Conservation (phyloP, 768 basidiomycete species). For the Suillus plorans region DNA sequence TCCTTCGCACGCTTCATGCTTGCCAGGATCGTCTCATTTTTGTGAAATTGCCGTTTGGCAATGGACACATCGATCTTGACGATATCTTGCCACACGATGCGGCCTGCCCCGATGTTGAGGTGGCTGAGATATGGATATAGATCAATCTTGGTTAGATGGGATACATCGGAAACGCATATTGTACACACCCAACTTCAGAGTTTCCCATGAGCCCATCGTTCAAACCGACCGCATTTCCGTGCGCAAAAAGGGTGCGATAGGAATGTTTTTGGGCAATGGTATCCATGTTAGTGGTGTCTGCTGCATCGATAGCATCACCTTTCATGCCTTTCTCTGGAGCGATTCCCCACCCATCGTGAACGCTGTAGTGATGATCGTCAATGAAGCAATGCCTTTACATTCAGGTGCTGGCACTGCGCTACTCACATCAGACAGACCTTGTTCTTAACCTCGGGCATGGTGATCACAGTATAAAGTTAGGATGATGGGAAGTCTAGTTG, state of each 20-base stretch:
- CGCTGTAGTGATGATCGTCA: constrained; percentile 41
- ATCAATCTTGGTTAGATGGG: background rate
- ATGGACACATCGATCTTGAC: constrained; percentile 92
- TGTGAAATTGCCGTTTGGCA: constrained; percentile 85
- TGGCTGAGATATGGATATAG: constrained; percentile 52
- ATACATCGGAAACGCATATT: background rate
- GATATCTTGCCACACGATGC: constrained; percentile 97
- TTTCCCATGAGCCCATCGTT: constrained; percentile 97
- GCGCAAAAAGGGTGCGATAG: constrained; percentile 72
- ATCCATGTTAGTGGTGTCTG: constrained; percentile 87
- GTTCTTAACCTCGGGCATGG: constrained; percentile 65
- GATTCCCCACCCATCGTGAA: constrained; percentile 97
- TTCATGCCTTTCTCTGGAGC: constrained; percentile 64
- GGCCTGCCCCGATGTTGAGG: constrained; percentile 92
- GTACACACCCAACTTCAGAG: constrained; percentile 89
- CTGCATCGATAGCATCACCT: constrained; percentile 88
- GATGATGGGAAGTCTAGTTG: background rate
- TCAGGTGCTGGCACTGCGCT: background rate
- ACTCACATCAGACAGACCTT: constrained; percentile 90
- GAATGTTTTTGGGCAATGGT: constrained; percentile 75
- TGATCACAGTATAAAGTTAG: background rate
- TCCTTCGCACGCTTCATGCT: constrained; percentile 78
- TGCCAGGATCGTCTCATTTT: constrained; percentile 69
- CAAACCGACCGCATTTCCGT: constrained; percentile 90
- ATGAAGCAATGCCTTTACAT: background rate